Evolutionary conservation across 768 basidiomycete species (phyloP).

Genomic region (Lactarius pseudohatsudake): DNA sequence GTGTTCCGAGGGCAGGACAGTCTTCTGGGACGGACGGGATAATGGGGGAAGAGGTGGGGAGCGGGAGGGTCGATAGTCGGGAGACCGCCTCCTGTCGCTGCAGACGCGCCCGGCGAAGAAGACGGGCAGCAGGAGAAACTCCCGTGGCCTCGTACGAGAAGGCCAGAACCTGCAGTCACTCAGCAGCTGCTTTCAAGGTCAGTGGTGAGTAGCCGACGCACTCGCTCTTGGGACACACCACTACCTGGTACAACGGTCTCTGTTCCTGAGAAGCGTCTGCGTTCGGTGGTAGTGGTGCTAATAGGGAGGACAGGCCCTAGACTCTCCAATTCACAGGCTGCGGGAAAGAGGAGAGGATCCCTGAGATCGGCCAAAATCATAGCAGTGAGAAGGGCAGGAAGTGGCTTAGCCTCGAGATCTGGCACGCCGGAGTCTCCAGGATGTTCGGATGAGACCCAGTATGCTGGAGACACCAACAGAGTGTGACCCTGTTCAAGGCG

Average conservation of each 20-base stretch:
- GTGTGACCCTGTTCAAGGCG: slow-evolving; percentile 6
- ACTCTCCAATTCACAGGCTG: slow-evolving; percentile 7
- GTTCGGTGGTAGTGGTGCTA: neutral
- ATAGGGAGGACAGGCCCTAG: neutral
- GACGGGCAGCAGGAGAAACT: slow-evolving; percentile 2
- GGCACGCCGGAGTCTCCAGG: neutral
- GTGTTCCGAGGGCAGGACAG: slow-evolving; percentile 12
- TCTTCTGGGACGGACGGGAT: neutral
- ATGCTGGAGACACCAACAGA: slow-evolving; percentile 17
- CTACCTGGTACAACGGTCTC: neutral
- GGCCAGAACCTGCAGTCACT: slow-evolving; percentile 12
- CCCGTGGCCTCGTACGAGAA: slow-evolving; percentile 4
- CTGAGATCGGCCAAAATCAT: slow-evolving; percentile 12
- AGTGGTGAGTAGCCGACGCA: neutral
- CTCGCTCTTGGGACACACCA: slow-evolving; percentile 2
- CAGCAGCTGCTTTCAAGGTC: neutral
- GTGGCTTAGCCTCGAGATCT: slow-evolving; percentile 13
- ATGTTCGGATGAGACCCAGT: slow-evolving; percentile 10
- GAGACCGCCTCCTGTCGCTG: neutral
- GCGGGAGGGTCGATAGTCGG: neutral
- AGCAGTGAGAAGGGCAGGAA: slow-evolving; percentile 13
- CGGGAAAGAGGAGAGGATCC: neutral
- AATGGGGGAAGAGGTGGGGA: slow-evolving; percentile 6
- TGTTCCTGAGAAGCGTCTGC: neutral
- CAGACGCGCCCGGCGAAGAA: slow-evolving; percentile 13